These are phyloP conservation scores for Sclerotiophoma versabilis DNA, from an alignment of 2,329 filamentous ascomycete genomes.

Conservation along the genomic window DNA sequence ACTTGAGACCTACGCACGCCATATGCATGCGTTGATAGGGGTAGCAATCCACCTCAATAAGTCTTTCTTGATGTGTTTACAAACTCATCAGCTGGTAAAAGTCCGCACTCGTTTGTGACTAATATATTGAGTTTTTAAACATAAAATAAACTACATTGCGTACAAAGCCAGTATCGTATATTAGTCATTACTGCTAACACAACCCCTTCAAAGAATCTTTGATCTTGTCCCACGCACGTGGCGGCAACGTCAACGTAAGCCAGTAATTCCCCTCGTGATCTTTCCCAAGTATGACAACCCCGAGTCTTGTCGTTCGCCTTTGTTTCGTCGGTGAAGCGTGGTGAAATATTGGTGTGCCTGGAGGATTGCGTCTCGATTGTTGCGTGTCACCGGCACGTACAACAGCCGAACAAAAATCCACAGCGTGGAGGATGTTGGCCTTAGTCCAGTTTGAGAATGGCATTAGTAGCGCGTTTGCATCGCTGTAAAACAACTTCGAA, in stretches of 20 bases:
- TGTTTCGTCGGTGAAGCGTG: not conserved
- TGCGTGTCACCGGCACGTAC: not conserved
- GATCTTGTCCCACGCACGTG: not conserved
- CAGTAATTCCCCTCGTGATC: not conserved
- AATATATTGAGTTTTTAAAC: no score
- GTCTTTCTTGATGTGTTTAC: no score
- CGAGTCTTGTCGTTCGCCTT: not conserved
- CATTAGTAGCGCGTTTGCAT: not conserved
- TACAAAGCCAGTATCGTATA: no score
- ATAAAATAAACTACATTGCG: no score
- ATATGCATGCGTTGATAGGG: no score
- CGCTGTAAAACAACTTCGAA: not conserved
- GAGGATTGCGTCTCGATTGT: not conserved
- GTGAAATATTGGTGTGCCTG: not conserved
- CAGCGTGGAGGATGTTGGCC: not conserved
- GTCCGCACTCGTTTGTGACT: no score
- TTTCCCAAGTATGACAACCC: not conserved
- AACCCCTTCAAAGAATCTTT: no score
- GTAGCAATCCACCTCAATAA: no score
- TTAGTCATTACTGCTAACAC: no score
- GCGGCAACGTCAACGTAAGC: not conserved
- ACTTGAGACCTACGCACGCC: no score
- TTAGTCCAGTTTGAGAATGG: not conserved
- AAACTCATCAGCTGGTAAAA: no score
- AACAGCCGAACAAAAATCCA: not conserved